Evolutionary conservation across 1,284 basidiomycete species (phyloP).

Genomic region (Boletus semigastroideus): DNA sequence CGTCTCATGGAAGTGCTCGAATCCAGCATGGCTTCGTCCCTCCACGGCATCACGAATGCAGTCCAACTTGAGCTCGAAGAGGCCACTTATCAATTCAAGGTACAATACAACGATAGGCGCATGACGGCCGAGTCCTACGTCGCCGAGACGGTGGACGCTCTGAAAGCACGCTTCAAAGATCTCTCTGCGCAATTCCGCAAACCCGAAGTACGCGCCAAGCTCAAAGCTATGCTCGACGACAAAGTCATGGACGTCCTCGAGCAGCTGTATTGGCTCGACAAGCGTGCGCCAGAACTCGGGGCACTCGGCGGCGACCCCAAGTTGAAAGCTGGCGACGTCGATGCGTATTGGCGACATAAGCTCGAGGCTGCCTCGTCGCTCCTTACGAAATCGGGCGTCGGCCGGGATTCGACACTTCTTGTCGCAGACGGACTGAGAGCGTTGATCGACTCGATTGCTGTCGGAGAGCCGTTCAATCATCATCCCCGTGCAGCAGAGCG

Average conservation of each 20-base stretch:
- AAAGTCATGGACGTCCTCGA: constrained; percentile 97
- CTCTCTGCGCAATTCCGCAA: constrained; percentile 86
- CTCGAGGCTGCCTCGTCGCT: constrained; percentile 90
- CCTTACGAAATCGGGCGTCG: constrained; percentile 96
- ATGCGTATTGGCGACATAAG: constrained; percentile 95
- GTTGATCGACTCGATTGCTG: constrained; percentile 85
- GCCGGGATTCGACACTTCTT: constrained; percentile 90
- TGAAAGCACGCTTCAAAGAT: constrained; percentile 91
- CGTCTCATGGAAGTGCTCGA: constrained; percentile 96
- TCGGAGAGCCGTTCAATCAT: constrained; percentile 88
- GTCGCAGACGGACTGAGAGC: constrained; percentile 92
- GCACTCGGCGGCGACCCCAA: constrained; percentile 71
- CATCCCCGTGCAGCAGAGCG: constrained; percentile 88
- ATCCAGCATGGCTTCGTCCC: constrained; percentile 93
- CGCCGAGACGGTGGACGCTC: constrained; percentile 91
- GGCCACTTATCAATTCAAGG: constrained; percentile 98
- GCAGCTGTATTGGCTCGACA: constrained; percentile 96
- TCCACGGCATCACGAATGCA: constrained; percentile 94
- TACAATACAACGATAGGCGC: constrained; percentile 97
- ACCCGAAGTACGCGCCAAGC: constrained; percentile 82
- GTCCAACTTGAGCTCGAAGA: constrained; percentile 98
- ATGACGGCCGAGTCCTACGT: constrained; percentile 97
- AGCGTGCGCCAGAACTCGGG: constrained; percentile 75
- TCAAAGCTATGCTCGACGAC: constrained; percentile 93
- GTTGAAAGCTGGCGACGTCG: constrained; percentile 77